phyloP scores from a whole-genome alignment of 441 rosid species.

The Erodium texanum region DNA sequence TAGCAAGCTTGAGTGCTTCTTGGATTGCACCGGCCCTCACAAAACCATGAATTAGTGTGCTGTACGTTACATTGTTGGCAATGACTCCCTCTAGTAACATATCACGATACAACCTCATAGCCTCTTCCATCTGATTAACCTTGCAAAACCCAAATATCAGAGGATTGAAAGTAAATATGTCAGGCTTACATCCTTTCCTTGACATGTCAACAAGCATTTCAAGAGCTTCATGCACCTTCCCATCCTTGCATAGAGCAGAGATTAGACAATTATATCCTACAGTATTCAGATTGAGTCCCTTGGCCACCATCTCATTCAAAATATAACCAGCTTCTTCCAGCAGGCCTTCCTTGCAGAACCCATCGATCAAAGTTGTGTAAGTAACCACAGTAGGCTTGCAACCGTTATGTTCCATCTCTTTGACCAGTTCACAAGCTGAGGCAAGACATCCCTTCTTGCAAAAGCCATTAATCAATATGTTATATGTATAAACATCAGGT shows the following conservation, averaged over 20 bases:
- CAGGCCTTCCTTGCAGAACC: conserved; percentile 58
- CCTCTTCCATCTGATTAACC: conserved; percentile 42
- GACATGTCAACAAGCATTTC: conserved; percentile 51
- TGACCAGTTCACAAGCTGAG: conserved; percentile 48
- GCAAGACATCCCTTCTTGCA: conserved; percentile 55
- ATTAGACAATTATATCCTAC: conserved; percentile 65
- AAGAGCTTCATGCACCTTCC: conserved; percentile 44
- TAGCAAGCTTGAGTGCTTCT: conserved; percentile 66
- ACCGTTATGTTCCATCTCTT: conserved; percentile 44
- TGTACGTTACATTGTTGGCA: conserved; percentile 77
- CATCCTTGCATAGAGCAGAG: conserved; percentile 47
- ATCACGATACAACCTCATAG: conserved; percentile 46
- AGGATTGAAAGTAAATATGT: conserved; percentile 65
- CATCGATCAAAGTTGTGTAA: conserved; percentile 52
- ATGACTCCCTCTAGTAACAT: conserved; percentile 71
- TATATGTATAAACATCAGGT: conserved; percentile 59
- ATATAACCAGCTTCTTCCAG: conserved; percentile 41
- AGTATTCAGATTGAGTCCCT: conserved; percentile 53
- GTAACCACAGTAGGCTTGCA: conserved; percentile 56
- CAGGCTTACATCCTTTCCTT: conserved; percentile 71
- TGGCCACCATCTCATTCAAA: conserved; percentile 41
- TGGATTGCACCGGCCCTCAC: conserved; percentile 47
- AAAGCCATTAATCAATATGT: conserved; percentile 49
- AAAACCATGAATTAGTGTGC: conserved; percentile 53
- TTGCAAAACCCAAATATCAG: conserved; percentile 64